phyloP scores from a whole-genome alignment of 2,329 filamentous ascomycete genomes.

The Aspergillus sp. region DNA sequence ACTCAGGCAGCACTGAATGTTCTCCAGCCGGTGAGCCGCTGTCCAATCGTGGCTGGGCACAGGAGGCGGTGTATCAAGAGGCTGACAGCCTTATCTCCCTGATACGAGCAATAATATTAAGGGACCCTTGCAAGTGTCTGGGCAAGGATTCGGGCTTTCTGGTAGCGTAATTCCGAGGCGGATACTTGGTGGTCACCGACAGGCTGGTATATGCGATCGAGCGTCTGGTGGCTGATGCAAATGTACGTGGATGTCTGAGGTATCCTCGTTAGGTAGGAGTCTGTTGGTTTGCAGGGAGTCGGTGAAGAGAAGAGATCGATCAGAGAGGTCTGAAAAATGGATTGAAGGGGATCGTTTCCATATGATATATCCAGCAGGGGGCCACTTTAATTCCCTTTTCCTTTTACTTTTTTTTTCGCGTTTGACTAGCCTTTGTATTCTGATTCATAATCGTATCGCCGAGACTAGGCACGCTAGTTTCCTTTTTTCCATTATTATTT shows the following conservation, averaged over 20 bases:
- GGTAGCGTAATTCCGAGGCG: background rate
- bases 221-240: background rate
- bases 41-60: slow-evolving; percentile 26
- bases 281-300: background rate
- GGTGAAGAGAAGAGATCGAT: slow-evolving; percentile 7
- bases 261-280: slow-evolving; percentile 5
- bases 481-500: slow-evolving; percentile 4
- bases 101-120: background rate
- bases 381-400: background rate
- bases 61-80: slow-evolving; percentile 29
- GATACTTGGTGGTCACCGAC: background rate
- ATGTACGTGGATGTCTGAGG: slow-evolving; percentile 4
- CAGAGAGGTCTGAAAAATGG: background rate
- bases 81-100: slow-evolving; percentile 17
- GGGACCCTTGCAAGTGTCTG: background rate
- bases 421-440: slow-evolving; percentile 5
- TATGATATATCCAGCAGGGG: slow-evolving; percentile 24
- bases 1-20: slow-evolving; percentile 26
- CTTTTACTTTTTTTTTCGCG: slow-evolving; percentile 7
- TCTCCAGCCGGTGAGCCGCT: slow-evolving; percentile 17
- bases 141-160: background rate
- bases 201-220: background rate
- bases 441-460: slow-evolving; percentile 12
- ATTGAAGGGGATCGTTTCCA: slow-evolving; percentile 10
- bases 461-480: slow-evolving; percentile 1